A percentile compares a stretch with the other conserved stretches of the same genome.
Evolutionary conservation across 805 yeast species (phyloP).

Genomic region (Pichia nakasei): DNA sequence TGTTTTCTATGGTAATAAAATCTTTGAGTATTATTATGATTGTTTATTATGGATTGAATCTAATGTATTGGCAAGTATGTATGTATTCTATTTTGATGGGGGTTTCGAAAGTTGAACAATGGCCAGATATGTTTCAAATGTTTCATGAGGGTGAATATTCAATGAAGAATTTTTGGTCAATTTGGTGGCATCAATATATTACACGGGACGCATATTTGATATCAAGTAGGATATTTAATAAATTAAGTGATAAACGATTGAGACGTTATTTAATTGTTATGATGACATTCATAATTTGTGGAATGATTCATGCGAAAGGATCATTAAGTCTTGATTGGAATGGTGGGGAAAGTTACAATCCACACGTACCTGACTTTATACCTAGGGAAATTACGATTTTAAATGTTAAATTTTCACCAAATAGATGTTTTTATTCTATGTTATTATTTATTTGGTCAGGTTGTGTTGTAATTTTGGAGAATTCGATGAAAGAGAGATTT

Average conservation of each 20-base stretch:
- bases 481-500: neutral
- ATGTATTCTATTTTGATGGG: neutral
- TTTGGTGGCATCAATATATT: slow-evolving; percentile 13
- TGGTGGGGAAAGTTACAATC: neutral
- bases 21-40: too few relatives aligned
- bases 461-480: neutral
- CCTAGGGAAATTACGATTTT: neutral
- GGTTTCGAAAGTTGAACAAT: slow-evolving; percentile 5
- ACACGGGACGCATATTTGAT: slow-evolving; percentile 6
- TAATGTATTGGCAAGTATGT: slow-evolving; percentile 5
- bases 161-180: slow-evolving; percentile 8
- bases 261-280: neutral
- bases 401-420: neutral
- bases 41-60: slow-evolving; percentile 8
- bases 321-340: slow-evolving; percentile 1
- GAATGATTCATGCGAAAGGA: neutral
- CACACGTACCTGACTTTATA: neutral
- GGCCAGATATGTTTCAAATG: slow-evolving; percentile 10
- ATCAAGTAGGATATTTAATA: neutral
- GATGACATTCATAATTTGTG: slow-evolving; percentile 1
- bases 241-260: neutral
- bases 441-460: slow-evolving; percentile 3
- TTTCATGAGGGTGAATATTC: slow-evolving; percentile 1
- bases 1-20: neutral
- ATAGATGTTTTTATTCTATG: slow-evolving; percentile 2